These are phyloP conservation scores for Coemansia sp. DNA, from an alignment of 192 early-diverging fungal genomes.

Conservation along the genomic window DNA sequence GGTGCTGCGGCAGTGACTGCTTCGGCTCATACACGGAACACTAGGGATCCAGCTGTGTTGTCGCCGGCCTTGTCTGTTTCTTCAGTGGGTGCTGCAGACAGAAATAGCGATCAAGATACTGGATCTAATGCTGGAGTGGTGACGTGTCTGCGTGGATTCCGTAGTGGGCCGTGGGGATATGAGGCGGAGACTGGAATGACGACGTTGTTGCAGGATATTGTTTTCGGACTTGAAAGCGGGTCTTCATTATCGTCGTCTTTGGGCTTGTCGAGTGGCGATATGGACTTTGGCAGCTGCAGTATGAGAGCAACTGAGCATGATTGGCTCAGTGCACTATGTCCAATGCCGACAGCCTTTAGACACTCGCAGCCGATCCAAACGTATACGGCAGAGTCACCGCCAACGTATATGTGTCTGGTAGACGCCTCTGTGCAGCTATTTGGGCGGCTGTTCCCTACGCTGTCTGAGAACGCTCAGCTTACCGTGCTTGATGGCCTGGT, in stretches of 20 bases:
- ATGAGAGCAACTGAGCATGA: slow-evolving; percentile 32
- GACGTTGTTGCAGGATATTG: slow-evolving; percentile 26
- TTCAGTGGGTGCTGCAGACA: neutral
- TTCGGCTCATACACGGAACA: neutral
- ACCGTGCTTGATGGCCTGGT: slow-evolving; percentile 75
- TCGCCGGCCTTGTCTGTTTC: slow-evolving; percentile 5
- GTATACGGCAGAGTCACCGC: slow-evolving; percentile 2
- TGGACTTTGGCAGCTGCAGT: slow-evolving; percentile 25
- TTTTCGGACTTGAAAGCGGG: neutral
- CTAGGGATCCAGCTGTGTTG: neutral
- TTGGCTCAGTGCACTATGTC: slow-evolving; percentile 24
- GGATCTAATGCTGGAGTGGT: neutral
- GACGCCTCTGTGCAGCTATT: slow-evolving; percentile 83
- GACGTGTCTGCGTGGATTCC: slow-evolving; percentile 23
- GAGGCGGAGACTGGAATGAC: slow-evolving; percentile 47
- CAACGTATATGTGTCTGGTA: slow-evolving; percentile 59
- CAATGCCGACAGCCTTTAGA: neutral
- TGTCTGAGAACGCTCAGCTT: slow-evolving; percentile 73
- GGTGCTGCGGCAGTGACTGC: neutral
- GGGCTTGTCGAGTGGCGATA: neutral
- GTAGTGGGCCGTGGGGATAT: slow-evolving; percentile 45
- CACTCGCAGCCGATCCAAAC: neutral
- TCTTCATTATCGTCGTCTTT: neutral
- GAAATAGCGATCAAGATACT: neutral
- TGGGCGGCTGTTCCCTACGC: slow-evolving; percentile 70